Percentiles rank a stretch among this genome's conserved stretches.
phyloP scores from a whole-genome alignment of 2,329 filamentous ascomycete genomes.

The Neoscytalidium dimidiatum region DNA sequence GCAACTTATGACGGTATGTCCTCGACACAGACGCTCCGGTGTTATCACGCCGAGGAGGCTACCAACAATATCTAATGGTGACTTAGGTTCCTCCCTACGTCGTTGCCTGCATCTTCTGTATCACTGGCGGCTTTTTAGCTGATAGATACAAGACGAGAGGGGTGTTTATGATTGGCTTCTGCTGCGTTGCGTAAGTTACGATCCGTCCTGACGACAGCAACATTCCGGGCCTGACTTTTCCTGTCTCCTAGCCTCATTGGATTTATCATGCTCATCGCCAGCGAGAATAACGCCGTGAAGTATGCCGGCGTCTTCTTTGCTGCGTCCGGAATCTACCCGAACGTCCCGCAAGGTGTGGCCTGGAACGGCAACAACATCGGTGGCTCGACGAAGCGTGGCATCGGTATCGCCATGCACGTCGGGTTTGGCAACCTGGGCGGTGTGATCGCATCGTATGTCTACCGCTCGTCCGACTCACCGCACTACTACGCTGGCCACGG shows the following conservation, averaged over 20 bases:
- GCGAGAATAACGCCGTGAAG: conserved; percentile 32
- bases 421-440: conserved; percentile 47
- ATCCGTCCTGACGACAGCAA: no score
- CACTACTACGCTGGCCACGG: conserved; percentile 50
- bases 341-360: conserved; percentile 57
- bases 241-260: conserved; percentile 39
- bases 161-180: conserved; percentile 9
- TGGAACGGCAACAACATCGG: conserved; percentile 63
- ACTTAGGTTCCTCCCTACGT: conserved; percentile 60
- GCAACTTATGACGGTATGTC: conserved; percentile 58
- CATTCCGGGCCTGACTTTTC: no score
- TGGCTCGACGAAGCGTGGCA: conserved; percentile 56
- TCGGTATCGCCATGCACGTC: conserved; percentile 59
- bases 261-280: conserved; percentile 41
- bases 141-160: conserved; percentile 24
- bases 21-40: not conserved
- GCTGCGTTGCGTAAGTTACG: not conserved
- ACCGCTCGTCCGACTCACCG: conserved; percentile 45
- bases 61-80: not conserved
- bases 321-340: conserved; percentile 53
- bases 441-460: conserved; percentile 51
- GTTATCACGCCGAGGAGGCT: not conserved
- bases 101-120: conserved; percentile 38
- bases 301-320: conserved; percentile 46
- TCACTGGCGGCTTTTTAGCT: conserved; percentile 32